These are phyloP conservation scores for Geotrichum bryndzae DNA, from an alignment of 1,139 yeast genomes.

Conservation along the genomic window DNA sequence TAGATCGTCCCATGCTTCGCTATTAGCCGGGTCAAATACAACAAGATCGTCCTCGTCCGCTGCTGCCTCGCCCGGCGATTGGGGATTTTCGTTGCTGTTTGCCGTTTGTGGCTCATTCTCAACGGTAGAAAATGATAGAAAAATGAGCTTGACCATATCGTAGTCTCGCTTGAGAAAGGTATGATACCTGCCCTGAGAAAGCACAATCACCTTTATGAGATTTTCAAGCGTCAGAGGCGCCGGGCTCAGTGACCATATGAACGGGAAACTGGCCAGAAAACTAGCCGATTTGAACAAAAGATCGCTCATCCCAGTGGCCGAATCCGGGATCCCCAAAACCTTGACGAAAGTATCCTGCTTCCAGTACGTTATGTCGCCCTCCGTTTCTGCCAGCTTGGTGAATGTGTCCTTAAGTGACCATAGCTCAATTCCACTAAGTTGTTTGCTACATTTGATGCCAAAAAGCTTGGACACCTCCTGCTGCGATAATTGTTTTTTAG, in stretches of 20 bases:
- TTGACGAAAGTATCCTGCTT: slow-evolving; percentile 29
- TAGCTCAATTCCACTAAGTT: slow-evolving; percentile 39
- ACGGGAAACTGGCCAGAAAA: slow-evolving; percentile 43
- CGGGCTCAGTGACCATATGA: slow-evolving; percentile 23
- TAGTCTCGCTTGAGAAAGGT: slow-evolving; percentile 35
- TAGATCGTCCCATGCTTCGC: slow-evolving; percentile 31
- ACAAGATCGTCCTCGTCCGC: slow-evolving; percentile 23
- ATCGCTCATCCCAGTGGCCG: slow-evolving; percentile 28
- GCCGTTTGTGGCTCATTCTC: slow-evolving; percentile 18
- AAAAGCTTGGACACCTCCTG: slow-evolving; percentile 32
- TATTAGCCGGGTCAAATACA: slow-evolving; percentile 20
- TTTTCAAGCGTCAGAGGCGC: slow-evolving; percentile 40
- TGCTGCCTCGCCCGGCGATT: background rate
- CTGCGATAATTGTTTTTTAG: slow-evolving; percentile 26
- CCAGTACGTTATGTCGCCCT: slow-evolving; percentile 33
- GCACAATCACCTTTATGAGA: slow-evolving; percentile 41
- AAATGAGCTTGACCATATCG: slow-evolving; percentile 38
- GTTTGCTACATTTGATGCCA: slow-evolving; percentile 35
- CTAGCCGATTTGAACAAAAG: slow-evolving; percentile 35
- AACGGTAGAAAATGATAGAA: slow-evolving; percentile 36
- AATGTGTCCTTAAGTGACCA: slow-evolving; percentile 35
- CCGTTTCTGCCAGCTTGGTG: slow-evolving; percentile 26
- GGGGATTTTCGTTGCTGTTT: background rate
- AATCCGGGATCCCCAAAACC: slow-evolving; percentile 29
- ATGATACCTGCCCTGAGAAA: slow-evolving; percentile 36